These are phyloP conservation scores for Calonectria pseudoturangicola DNA, from an alignment of 2,329 filamentous ascomycete genomes.

Conservation along the genomic window DNA sequence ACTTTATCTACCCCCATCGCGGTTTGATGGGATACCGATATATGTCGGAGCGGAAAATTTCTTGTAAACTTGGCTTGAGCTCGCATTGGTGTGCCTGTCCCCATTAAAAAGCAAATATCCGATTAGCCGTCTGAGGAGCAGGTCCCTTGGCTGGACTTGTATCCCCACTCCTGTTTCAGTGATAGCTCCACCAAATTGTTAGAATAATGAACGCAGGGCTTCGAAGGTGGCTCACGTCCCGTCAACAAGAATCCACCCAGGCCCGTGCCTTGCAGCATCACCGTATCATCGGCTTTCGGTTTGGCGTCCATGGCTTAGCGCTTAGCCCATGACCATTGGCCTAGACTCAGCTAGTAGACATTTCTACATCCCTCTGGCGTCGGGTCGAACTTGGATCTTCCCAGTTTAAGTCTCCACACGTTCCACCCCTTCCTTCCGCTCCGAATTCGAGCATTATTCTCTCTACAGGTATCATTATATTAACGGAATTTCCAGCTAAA, in stretches of 20 bases:
- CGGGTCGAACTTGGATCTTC: background rate
- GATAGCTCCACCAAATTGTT: background rate
- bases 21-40: too few species aligned
- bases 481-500: too few species aligned
- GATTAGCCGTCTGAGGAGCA: background rate
- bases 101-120: too few species aligned
- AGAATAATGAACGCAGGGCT: background rate
- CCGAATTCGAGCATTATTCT: background rate
- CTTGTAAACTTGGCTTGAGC: too few species aligned
- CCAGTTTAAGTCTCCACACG: background rate
- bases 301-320: too few species aligned
- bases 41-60: too few species aligned
- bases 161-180: background rate
- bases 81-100: too few species aligned
- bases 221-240: background rate
- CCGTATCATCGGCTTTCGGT: background rate
- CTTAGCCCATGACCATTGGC: background rate
- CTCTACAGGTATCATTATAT: too few species aligned
- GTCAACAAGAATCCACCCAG: background rate
- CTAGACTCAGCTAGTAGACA: background rate
- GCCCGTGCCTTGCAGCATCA: background rate
- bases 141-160: background rate
- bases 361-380: too few species aligned
- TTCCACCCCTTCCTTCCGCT: background rate
- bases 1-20: too few species aligned